Evolutionary conservation across 108 stramenopile species (phyloP), one percentile per base, ranked within the genome.

Genomic region (Nitzschia sp.): DNA sequence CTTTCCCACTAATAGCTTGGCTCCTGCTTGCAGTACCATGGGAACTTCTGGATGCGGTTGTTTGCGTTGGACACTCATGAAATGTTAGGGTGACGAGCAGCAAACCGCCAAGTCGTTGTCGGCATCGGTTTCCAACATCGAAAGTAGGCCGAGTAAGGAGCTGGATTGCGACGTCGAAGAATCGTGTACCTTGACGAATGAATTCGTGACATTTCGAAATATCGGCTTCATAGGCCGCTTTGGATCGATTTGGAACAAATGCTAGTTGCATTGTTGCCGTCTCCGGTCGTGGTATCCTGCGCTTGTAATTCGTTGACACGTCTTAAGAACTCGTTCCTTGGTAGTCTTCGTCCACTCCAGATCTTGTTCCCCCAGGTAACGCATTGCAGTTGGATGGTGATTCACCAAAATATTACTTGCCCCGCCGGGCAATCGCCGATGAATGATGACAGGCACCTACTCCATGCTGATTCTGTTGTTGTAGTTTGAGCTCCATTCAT

Each of bases 1-100:
- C 74, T 0, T 97, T 99, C 13, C 98, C 97, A 62, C 98, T 98
- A 78, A 99, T 98, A 54, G 98, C 80, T 98, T 97, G 1, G 97
- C 92, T 72, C 96, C 96, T 4, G 97, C 89, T 34, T 77, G 54
- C 38, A 87, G 75, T 28, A 76, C 51, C 9, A 46, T 15, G 25
- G 64, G 28, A 0, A 33, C 64, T 54, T 59, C 58, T 6, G 63
- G 49, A 21, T 64, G 64, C 13, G 33, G 51, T 45, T 65, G 34
- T 26, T 46, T 33, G 51, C 74, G 70, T 59, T 78, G 82, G 17
- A 97, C 85, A 15, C 85, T 86, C 31, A 97, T 70, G 65, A 97
- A 97, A 27, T 94, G 89, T 82, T 98, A 97, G 25, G 98, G 98
- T 1, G 96, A 97, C 1, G 94, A 94, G 32, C 95, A 97, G 64